phyloP scores from a whole-genome alignment of 2,329 filamentous ascomycete species.

The Orbilia brochopaga region DNA sequence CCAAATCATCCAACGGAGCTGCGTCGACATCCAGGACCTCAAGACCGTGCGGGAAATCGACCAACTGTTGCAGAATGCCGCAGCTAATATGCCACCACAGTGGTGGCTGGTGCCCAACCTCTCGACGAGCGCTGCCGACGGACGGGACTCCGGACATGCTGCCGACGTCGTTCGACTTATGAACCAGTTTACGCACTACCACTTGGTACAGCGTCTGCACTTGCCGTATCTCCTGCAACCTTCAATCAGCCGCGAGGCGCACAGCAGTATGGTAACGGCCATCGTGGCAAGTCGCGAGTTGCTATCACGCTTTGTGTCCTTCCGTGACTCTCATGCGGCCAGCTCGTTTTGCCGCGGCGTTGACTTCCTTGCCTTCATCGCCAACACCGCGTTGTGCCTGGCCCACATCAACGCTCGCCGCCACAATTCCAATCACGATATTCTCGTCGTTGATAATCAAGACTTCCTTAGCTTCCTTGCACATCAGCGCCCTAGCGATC shows the following conservation, averaged over 20 bases:
- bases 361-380: slow-evolving; percentile 63
- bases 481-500: slow-evolving; percentile 60
- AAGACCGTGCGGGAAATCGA: slow-evolving; percentile 62
- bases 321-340: slow-evolving; percentile 59
- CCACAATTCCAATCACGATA: slow-evolving; percentile 39
- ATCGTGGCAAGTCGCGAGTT: slow-evolving; percentile 64
- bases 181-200: slow-evolving; percentile 63
- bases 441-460: slow-evolving; percentile 11
- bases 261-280: slow-evolving; percentile 63
- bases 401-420: slow-evolving; percentile 61
- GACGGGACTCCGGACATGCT: slow-evolving; percentile 53
- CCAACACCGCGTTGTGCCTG: slow-evolving; percentile 59
- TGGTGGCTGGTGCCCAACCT: slow-evolving; percentile 61
- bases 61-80: slow-evolving; percentile 59
- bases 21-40: slow-evolving; percentile 56
- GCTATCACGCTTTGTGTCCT: slow-evolving; percentile 62
- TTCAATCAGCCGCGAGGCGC: slow-evolving; percentile 57
- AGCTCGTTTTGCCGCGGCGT: slow-evolving; percentile 61
- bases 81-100: slow-evolving; percentile 58
- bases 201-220: slow-evolving; percentile 64
- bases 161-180: slow-evolving; percentile 58
- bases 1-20: slow-evolving; percentile 62
- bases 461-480: slow-evolving; percentile 56
- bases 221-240: slow-evolving; percentile 64
- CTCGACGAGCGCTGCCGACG: slow-evolving; percentile 20